Evolutionary conservation across 1,284 basidiomycete species (phyloP), one percentile per base, ranked within the genome.

Genomic region (Neonothopanus nambi): DNA sequence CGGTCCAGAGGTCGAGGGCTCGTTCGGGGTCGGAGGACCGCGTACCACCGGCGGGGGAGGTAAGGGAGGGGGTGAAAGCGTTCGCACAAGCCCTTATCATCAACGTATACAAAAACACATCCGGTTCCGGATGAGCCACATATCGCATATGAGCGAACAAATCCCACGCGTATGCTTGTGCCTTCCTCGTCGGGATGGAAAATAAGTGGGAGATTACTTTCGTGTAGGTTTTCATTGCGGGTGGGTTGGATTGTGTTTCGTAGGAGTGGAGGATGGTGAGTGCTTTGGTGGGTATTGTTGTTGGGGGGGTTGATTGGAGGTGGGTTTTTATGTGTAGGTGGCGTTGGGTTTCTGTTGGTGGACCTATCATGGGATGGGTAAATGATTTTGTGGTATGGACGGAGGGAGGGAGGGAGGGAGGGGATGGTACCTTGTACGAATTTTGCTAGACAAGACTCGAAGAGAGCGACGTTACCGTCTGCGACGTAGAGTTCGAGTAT

Each of bases 131-230:
- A 65, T 99, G 94, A 0, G 95, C 93, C 5, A 91, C 88, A 51
- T 98, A 91, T 49, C 97, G 91, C 92, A 98, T 97, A 67, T 98
- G 95, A 2, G 91, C 77, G 67, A 94, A 98, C 21, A 98, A 78
- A 63, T 98, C 93, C 93, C 93, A 97, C 0, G 91, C 94, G 56
- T 91, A 85, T 0, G 89, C 86, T 38, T 80, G 79, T 2, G 79
- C 79, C 15, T 79, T 52, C 21, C 81, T 70, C 26, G 76, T 69
- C 47, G 70, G 64, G 3, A 74, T 70, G n/a, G 74, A 74, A 58
- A 88, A 79, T 24, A 92, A 82, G 20, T 78, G 66, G 1, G 74
- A 73, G 52, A 92, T 88, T 38, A 83, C 67, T 26, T 79, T 76
- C 4, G 82, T 81, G 63, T 91, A 91, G 2, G 85, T 80, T 52